These are phyloP conservation scores for Populus hybrid DNA, from an alignment of 441 rosid genomes.

Conservation along the genomic window DNA sequence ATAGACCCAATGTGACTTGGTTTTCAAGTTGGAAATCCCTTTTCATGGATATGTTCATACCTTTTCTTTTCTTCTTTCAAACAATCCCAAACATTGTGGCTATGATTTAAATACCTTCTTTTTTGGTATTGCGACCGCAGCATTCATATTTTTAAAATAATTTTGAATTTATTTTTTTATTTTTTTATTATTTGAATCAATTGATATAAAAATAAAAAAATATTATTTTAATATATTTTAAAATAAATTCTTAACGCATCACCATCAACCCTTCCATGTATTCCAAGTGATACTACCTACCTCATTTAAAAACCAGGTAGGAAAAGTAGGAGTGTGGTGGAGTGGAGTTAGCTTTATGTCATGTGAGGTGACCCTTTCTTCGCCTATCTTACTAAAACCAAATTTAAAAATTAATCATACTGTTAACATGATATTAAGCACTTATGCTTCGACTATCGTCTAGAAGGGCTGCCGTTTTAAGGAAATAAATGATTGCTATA, in stretches of 20 bases:
- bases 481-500: conserved; percentile 10
- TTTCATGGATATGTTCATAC: conserved; percentile 49
- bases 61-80: conserved; percentile 15
- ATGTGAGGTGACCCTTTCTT: conserved; percentile 51
- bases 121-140: too few species aligned
- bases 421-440: conserved; percentile 22
- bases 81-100: conserved; percentile 58
- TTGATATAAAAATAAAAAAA: too few species aligned
- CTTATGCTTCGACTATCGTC: conserved; percentile 20
- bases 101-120: conserved; percentile 17
- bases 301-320: conserved; percentile 13
- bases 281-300: conserved; percentile 60
- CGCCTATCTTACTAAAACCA: background rate
- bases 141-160: too few species aligned
- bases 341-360: conserved; percentile 79
- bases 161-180: too few species aligned
- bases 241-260: too few species aligned
- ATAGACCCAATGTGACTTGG: conserved; percentile 31
- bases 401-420: conserved; percentile 6
- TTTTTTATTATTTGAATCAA: too few species aligned
- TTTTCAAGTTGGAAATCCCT: conserved; percentile 46
- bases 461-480: conserved; percentile 17
- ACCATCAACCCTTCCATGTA: conserved; percentile 41
- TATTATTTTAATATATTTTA: too few species aligned
- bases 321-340: conserved; percentile 19